phyloP scores from a whole-genome alignment of 305 asterid species.

The Solanum chacoense region DNA sequence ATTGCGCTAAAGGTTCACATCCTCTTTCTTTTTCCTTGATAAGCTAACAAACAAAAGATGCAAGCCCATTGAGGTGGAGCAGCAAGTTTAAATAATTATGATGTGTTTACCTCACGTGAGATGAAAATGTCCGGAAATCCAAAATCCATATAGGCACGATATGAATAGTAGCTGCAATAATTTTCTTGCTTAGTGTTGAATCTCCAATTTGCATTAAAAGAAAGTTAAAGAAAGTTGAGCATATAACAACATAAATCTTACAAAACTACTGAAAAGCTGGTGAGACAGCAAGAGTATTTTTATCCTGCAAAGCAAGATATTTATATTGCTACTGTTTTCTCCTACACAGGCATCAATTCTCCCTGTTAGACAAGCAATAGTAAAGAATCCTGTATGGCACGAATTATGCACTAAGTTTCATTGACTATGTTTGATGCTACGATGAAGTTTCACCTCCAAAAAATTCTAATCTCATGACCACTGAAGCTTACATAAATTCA shows the following conservation, averaged over 20 bases:
- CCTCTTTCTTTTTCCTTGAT: not conserved
- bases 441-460: not conserved
- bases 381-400: not conserved
- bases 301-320: not conserved
- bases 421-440: not conserved
- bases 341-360: not conserved
- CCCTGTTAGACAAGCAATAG: not conserved
- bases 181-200: not conserved
- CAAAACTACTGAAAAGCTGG: not conserved
- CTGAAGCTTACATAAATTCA: not conserved
- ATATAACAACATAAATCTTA: not conserved
- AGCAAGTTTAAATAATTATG: not conserved
- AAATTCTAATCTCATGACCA: not conserved
- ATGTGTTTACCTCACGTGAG: slow-evolving; percentile 76
- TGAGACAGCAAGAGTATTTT: not conserved
- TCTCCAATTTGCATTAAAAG: not conserved
- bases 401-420: not conserved
- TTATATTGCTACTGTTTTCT: not conserved
- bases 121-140: slow-evolving; percentile 87
- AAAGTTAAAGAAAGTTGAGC: not conserved
- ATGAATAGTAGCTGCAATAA: slow-evolving; percentile 81
- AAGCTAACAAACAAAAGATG: not conserved
- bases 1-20: not conserved
- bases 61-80: not conserved
- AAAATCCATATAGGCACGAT: slow-evolving; percentile 75